Evolutionary conservation across 2,329 filamentous ascomycete species (phyloP).

Genomic region (Pseudogymnoascus sp.): DNA sequence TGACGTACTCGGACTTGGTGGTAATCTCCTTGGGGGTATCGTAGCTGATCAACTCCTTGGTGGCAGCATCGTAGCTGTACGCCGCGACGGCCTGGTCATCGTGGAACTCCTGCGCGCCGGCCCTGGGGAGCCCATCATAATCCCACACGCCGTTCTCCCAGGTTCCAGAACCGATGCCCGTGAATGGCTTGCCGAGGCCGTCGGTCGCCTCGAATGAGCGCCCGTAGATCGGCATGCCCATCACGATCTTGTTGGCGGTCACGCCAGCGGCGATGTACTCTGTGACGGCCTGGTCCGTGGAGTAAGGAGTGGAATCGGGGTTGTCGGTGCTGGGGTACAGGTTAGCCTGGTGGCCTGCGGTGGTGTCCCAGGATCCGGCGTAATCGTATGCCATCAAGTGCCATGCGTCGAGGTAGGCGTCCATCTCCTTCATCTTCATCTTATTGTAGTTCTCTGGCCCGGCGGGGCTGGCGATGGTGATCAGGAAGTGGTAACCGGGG

Average conservation of each 20-base stretch:
- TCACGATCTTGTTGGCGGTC: conserved; percentile 56
- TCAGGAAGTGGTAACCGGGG: conserved; percentile 42
- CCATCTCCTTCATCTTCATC: conserved; percentile 41
- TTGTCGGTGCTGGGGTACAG: conserved; percentile 49
- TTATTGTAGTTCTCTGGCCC: conserved; percentile 41
- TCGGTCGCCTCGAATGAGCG: conserved; percentile 58
- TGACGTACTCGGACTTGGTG: conserved; percentile 60
- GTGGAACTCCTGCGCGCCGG: conserved; percentile 49
- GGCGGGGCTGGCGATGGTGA: conserved; percentile 47
- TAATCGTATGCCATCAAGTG: conserved; percentile 70
- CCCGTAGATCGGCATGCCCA: conserved; percentile 78
- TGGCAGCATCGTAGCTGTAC: conserved; percentile 59
- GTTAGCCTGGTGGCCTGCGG: conserved; percentile 64
- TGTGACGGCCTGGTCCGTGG: conserved; percentile 55
- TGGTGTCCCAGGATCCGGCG: conserved; percentile 55
- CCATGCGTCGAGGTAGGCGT: conserved; percentile 44
- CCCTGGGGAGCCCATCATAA: conserved; percentile 66
- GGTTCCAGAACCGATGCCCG: conserved; percentile 56
- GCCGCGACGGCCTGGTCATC: conserved; percentile 54
- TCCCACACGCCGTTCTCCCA: conserved; percentile 75
- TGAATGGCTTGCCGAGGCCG: conserved; percentile 59
- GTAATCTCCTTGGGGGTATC: conserved; percentile 54
- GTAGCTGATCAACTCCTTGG: conserved; percentile 62
- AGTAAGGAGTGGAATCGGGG: conserved; percentile 59
- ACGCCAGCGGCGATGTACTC: conserved; percentile 60